A percentile compares a stretch with the other conserved stretches of the same genome.
These are phyloP conservation scores for Lactuca sativa DNA, from an alignment of 129 eudicot species.

Conservation along the genomic window DNA sequence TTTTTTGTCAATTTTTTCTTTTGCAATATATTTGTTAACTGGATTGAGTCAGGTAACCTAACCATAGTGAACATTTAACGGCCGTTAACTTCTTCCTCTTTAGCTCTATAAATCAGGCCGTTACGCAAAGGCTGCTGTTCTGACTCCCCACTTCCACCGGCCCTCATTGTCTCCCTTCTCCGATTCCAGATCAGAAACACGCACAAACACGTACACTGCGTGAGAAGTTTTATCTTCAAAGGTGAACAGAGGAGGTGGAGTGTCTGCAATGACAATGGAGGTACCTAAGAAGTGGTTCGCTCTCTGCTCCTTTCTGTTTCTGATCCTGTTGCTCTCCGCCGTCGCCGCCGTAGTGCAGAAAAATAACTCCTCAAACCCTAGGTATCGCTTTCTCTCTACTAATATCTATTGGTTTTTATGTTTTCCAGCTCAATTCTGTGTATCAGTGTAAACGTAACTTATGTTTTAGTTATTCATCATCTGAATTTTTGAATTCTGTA, in stretches of 20 bases:
- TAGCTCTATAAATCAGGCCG: constrained; percentile 54
- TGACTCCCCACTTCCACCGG: constrained; percentile 30
- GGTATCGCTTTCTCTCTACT: constrained; percentile 25
- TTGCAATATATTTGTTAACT: constrained; percentile 3
- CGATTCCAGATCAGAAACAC: constrained; percentile 19
- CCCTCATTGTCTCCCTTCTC: constrained; percentile 18
- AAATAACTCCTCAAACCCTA: constrained; percentile 17
- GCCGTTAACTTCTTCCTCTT: constrained; percentile 24
- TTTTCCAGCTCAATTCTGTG: constrained; percentile 22
- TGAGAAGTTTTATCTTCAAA: not conserved
- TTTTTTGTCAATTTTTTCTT: not conserved
- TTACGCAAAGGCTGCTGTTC: constrained; percentile 41
- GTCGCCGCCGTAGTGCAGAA: constrained; percentile 24
- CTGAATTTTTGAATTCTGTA: not conserved
- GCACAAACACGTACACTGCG: constrained; percentile 32
- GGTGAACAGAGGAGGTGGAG: constrained; percentile 13
- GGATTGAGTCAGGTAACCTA: constrained; percentile 5
- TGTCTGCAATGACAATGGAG: constrained; percentile 26
- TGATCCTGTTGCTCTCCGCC: constrained; percentile 28
- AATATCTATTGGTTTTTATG: not conserved
- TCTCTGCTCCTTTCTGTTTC: constrained; percentile 32
- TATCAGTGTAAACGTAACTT: not conserved
- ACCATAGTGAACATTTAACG: constrained; percentile 31
- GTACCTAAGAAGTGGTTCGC: constrained; percentile 25
- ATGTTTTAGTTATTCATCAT: not conserved